Base-by-base conservation (phyloP, 768 basidiomycete genomes). In the Grammothele lineata region DNA sequence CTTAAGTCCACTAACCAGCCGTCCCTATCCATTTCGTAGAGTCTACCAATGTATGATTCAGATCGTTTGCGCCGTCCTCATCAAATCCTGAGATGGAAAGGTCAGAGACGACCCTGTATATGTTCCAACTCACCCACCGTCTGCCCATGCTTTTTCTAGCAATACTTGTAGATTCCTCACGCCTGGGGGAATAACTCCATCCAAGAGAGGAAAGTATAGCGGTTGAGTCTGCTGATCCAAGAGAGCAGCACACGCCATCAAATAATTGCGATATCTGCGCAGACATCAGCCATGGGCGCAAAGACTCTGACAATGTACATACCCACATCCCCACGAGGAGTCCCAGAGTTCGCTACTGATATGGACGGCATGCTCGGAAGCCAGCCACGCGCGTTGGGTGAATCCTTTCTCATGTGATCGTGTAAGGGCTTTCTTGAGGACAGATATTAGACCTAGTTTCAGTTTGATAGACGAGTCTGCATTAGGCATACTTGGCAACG, bases 11-110 rank as follows among this genome's bases (percentile, higher is more conserved):
- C 57, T 45, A 54, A 86, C 89, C 89, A 62, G 77, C 76, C 9
- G 90, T 87, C 15, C 92, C 92, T 37, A 95, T 83, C 82, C 81
- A 88, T 62, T 86, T 88, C 7, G 58, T 70, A 2, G 82, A 85
- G 1, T 74, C 80, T 14, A 75, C 57, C 7, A 84, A 58, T 34
- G 65, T 52, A 65, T 73, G 70, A 21, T 76, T 72, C 8, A 92
- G 67, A 34, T 91, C 66, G 41, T 66, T 46, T 12, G 78, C 78
- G 2, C 93, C 92, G 48, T 84, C 75, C 18, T 60, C 58, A 60
- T 96, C 92, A 56, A 80, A 93, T 0, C 90, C 92, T 74, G 42
- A n/a, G n/a, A 38, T 21, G 27, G 40, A 4, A 3, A 37, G 0
- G 21, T 37, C 23, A 15, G 19, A 37, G n/a, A 23, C 24, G 17